Base-by-base conservation (phyloP, 2,329 filamentous ascomycete genomes). In the Macrophomina phaseolina region DNA sequence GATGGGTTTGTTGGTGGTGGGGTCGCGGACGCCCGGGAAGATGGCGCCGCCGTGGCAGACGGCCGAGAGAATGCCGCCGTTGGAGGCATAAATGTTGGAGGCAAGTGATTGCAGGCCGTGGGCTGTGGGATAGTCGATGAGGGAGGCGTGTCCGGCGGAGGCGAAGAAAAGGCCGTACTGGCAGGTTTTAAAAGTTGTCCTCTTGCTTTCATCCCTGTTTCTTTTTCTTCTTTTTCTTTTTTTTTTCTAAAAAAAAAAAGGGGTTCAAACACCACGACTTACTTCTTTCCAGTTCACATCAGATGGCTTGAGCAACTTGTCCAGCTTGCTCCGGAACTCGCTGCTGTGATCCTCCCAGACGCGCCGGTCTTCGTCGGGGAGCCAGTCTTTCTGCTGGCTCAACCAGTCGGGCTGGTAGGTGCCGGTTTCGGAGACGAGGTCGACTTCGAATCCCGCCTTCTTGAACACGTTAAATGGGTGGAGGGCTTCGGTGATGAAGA, bases 401-500 rank as follows among this genome's bases (percentile, higher is more conserved):
- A 83, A 76, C 81, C 80, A 82, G 71, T 84, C 82, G 0, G 79
- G 73, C 0, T 72, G 77, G 71, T 81, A 84, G 2, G 67, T 75
- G 45, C 82, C 81, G 4, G 77, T 82, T 69, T 84, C 82, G 5
- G 81, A 83, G 23, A 77, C 77, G 34, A 84, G 75, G 68, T 84
- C 81, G 58, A 83, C 81, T 65, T 82, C 79, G 70, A 84, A 83
- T 14, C 81, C 82, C 4, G 81, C 81, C n/a, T 67, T 66, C 28
- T 67, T 69, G 66, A 84, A 76, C 28, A 83, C 81, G 18, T 82
- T 80, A 76, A 76, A 84, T 0, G 82, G 82, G 68, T 84, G 82
- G 7, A 84, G 76, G 16, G 82, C 82, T 70, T 84, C 82, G 62
- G 72, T 78, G 67, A 84, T 80, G 73, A 84, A 84, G 58, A 84